Evolutionary conservation across 2,329 filamentous ascomycete genomes (phyloP), one percentile per base, ranked within the genome.

Genomic region (Arthrobotrys sphaeroides): DNA sequence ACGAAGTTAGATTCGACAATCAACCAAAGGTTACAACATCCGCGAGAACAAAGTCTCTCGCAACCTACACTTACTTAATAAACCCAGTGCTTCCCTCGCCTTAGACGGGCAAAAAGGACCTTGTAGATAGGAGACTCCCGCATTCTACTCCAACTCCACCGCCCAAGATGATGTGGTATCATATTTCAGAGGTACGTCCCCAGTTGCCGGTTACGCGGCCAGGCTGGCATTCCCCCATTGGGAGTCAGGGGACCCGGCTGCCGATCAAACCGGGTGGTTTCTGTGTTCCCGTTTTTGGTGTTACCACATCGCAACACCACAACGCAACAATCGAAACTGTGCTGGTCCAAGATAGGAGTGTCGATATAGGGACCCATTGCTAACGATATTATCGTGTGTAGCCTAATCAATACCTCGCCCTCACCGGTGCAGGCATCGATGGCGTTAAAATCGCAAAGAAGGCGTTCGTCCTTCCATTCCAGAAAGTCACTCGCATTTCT

Each of bases 351-450:
- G n/a, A n/a, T n/a, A n/a, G n/a, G n/a, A n/a, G n/a, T n/a, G n/a
- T n/a, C n/a, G n/a, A n/a, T n/a, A 47, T 38, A 40, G 10, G 33
- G 40, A 24, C 20, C 5, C 16, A 18, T 43, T 40, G 36, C 57
- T 67, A 28, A 67, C 62, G 38, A 62, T 26, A 16, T 36, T 9
- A 28, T 18, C 22, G n/a, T 1, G 16, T 53, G 47, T 45, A 79
- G 78, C 90, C 91, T 26, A 91, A 93, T 83, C 88, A 93, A 84
- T 96, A 95, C 86, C 90, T 96, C 83, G 92, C 92, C 85, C 88
- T 95, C 79, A 95, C 92, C 79, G 92, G 93, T 84, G 89, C 89
- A 83, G 89, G 90, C 78, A 87, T 96, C 79, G 85, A 89, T 45
- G 89, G 87, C 80, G 88, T 96, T 79, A 88, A 88, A 78, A 93